Percentiles rank a stretch among this genome's conserved stretches.
Conservation (phyloP, 2,329 filamentous ascomycete genomes). For the Pleoardoris graminearum region DNA sequence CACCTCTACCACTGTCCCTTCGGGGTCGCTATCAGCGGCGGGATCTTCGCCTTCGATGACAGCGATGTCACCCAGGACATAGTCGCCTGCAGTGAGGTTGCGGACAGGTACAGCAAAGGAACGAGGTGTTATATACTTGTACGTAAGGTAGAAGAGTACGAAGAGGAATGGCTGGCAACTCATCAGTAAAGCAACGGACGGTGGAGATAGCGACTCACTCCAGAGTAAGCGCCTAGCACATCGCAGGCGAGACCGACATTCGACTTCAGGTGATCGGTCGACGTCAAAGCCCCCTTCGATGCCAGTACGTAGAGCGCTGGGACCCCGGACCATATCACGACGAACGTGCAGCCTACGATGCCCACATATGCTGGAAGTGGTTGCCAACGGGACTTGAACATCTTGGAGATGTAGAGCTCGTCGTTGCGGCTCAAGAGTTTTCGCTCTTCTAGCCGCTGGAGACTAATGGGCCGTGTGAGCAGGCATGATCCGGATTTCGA, state of each 20-base stretch:
- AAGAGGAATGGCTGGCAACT: conserved; percentile 18
- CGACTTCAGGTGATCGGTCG: conserved; percentile 14
- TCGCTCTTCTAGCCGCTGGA: conserved; percentile 18
- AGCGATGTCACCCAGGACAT: conserved; percentile 23
- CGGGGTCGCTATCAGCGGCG: not conserved
- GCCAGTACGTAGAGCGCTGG: conserved; percentile 29
- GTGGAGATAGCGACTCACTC: conserved; percentile 18
- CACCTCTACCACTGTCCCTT: conserved; percentile 13
- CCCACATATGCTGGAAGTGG: conserved; percentile 37
- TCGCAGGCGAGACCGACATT: conserved; percentile 26
- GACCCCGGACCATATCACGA: conserved; percentile 34
- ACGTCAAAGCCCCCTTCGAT: conserved; percentile 16
- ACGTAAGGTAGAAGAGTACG: conserved; percentile 19
- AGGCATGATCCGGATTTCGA: not conserved
- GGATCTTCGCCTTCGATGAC: conserved; percentile 20
- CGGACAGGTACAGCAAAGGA: conserved; percentile 20
- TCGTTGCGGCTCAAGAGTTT: conserved; percentile 29
- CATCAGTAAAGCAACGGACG: not conserved
- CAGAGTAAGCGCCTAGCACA: conserved; percentile 29
- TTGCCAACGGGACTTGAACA: conserved; percentile 40
- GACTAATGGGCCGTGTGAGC: conserved; percentile 7
- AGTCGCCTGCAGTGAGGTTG: conserved; percentile 22
- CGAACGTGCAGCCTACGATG: conserved; percentile 25
- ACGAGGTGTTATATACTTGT: conserved; percentile 24
- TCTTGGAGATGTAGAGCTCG: conserved; percentile 23